Evolutionary conservation across 768 basidiomycete species (phyloP), one percentile per base, ranked within the genome.

Genomic region (Suillus alpinus): DNA sequence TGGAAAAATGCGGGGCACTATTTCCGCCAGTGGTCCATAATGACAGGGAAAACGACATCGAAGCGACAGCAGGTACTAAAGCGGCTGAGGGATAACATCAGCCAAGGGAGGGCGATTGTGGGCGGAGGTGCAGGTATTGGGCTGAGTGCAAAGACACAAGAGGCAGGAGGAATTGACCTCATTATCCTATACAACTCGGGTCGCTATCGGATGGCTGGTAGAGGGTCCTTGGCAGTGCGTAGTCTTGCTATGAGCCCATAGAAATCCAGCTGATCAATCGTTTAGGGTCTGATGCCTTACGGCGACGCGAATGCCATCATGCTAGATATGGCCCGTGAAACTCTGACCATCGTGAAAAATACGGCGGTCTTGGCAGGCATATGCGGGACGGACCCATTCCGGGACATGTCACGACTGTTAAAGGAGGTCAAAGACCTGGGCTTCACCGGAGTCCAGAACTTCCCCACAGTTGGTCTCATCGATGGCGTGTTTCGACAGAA

Each of bases 141-240:
- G 40, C 57, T 73, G 14, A 69, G 65, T 43, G 67, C 73, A 14
- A 70, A 70, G 60, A 59, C 58, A 41, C 69, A 73, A 3, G 71
- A 73, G 57, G 63, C 65, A 20, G 67, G 71, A 0, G 61, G 72
- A 32, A 62, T 63, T 10, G 70, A 72, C 53, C 57, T 72, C 46
- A 36, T 73, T 39, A 70, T 72, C 69, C 53, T 73, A 31, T 74
- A 72, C 52, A 74, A 66, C 36, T 72, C 71, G 26, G 71, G 73
- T 8, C 69, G 71, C 20, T 67, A 72, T 55, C 66, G 67, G n/a
- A 68, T 68, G 72, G 66, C 70, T 16, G 72, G 65, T n/a, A 66
- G 72, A 43, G 68, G 72, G n/a, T 71, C 68, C 26, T 56, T 71
- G 40, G 70, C 72, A 36, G 70, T 67, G 59, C 59, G 72, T 49